Conservation (phyloP, 768 basidiomycete species). For the Leccinum pellstonianum region DNA sequence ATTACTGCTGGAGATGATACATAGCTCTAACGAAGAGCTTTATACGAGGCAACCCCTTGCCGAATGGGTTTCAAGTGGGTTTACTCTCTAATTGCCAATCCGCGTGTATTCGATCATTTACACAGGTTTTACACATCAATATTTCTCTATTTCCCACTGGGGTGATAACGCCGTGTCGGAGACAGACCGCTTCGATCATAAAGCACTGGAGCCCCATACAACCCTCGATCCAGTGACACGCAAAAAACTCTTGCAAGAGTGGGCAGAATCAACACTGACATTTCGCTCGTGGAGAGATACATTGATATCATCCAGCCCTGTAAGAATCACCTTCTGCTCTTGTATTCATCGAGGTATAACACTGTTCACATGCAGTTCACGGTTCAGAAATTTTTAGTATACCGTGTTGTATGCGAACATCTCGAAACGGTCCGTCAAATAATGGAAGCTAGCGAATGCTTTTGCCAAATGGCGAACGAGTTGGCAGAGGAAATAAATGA, state of each 20-base stretch:
- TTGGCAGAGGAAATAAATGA: not conserved
- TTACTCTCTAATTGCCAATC: too few relatives aligned
- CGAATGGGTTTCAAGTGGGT: too few relatives aligned
- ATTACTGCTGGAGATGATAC: too few relatives aligned
- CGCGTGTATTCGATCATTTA: too few relatives aligned
- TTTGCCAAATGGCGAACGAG: not conserved
- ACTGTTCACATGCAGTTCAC: not conserved
- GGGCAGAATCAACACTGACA: not conserved
- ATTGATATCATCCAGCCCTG: not conserved
- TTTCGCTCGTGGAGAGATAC: not conserved
- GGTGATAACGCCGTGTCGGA: too few relatives aligned
- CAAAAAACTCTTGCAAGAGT: not conserved
- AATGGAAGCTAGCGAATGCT: not conserved
- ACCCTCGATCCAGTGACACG: not conserved
- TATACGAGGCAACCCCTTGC: too few relatives aligned
- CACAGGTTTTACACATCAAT: too few relatives aligned
- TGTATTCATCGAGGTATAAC: not conserved
- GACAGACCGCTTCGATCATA: too few relatives aligned
- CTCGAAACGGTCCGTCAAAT: not conserved
- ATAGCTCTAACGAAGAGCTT: too few relatives aligned
- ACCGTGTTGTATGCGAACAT: not conserved
- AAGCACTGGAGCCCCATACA: too few relatives aligned
- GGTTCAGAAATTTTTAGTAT: not conserved
- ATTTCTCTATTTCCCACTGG: too few relatives aligned
- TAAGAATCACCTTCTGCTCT: not conserved